Conservation (phyloP, 495 filamentous ascomycete genomes). For the Podospora pseudocomata region DNA sequence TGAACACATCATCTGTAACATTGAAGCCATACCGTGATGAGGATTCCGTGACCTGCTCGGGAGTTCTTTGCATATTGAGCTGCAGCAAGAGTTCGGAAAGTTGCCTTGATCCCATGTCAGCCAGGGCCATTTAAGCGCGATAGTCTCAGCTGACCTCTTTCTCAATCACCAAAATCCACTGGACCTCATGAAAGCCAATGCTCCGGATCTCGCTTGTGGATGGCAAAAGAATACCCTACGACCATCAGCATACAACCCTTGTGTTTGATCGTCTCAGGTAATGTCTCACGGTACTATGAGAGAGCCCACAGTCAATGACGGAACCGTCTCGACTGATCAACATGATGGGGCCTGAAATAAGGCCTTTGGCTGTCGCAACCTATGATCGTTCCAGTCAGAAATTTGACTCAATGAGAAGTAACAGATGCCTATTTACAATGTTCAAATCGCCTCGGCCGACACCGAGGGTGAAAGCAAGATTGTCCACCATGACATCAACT, state of each 20-base stretch:
- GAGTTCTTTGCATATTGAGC: conserved; percentile 24
- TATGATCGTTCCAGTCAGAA: conserved; percentile 25
- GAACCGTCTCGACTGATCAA: conserved; percentile 27
- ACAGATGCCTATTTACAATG: conserved; percentile 47
- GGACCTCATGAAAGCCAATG: conserved; percentile 50
- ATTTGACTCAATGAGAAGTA: not conserved
- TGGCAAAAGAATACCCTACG: conserved; percentile 67
- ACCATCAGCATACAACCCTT: conserved; percentile 11
- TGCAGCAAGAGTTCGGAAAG: conserved; percentile 57
- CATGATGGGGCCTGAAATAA: conserved; percentile 33
- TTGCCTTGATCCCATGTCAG: conserved; percentile 55
- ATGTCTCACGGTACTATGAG: conserved; percentile 26
- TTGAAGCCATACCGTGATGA: conserved; percentile 31
- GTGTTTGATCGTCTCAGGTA: not conserved
- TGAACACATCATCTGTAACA: not conserved
- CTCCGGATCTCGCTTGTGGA: conserved; percentile 48
- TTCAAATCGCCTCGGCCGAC: conserved; percentile 60
- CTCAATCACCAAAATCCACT: conserved; percentile 84
- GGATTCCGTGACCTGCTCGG: conserved; percentile 23
- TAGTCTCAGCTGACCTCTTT: conserved; percentile 66
- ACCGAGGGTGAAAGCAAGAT: conserved; percentile 73
- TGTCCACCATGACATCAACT: conserved; percentile 78
- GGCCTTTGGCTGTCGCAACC: conserved; percentile 56
- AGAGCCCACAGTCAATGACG: conserved; percentile 29
- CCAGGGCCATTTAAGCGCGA: not conserved